Conservation (phyloP, 345 rosid genomes). For the Brassica carinata region DNA sequence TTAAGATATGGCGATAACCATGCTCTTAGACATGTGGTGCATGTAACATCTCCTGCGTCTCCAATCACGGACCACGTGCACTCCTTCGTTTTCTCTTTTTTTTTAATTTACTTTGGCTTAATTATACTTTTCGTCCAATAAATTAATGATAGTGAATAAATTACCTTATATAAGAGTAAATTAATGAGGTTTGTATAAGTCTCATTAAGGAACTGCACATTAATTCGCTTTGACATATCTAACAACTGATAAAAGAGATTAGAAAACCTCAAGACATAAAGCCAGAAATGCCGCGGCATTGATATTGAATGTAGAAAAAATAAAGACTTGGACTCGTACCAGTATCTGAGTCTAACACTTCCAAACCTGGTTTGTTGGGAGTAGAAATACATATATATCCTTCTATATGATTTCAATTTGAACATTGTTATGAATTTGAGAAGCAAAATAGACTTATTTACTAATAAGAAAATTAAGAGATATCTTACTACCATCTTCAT, state of each 20-base stretch:
- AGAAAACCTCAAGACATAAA: neutral
- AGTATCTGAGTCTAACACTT: conserved; percentile 1
- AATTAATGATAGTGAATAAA: neutral
- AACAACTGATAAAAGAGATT: neutral
- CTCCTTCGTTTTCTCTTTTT: neutral
- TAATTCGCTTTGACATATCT: conserved; percentile 11
- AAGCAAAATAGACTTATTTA: neutral
- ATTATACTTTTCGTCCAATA: neutral
- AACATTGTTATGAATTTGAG: neutral
- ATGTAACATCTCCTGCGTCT: neutral
- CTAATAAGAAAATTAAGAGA: neutral
- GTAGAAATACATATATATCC: neutral
- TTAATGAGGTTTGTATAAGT: neutral
- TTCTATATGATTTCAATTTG: neutral
- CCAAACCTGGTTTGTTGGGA: neutral
- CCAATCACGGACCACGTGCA: neutral
- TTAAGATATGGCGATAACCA: too few species aligned
- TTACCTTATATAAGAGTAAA: neutral
- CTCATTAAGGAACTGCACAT: neutral
- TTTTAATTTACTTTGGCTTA: neutral
- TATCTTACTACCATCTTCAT: neutral
- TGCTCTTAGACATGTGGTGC: too few species aligned
- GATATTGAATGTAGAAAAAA: neutral
- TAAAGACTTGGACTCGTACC: neutral
- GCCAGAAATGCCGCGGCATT: neutral